A percentile compares a stretch with the other conserved stretches of the same genome.
phyloP scores from a whole-genome alignment of 2,329 filamentous ascomycete species.

The Aureobasidium musti region DNA sequence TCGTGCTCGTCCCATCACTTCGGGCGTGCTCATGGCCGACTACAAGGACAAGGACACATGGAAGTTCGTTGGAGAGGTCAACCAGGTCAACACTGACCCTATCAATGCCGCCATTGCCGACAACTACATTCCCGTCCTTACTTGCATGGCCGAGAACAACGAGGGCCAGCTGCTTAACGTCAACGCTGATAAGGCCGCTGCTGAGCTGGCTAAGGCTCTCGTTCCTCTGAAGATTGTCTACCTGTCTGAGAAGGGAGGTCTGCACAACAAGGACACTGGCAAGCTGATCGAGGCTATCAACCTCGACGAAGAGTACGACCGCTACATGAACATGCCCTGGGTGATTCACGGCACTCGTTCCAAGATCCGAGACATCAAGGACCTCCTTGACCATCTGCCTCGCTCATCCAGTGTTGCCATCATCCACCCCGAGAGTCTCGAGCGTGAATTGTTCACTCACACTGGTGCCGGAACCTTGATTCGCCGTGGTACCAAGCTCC shows the following conservation, averaged over 20 bases:
- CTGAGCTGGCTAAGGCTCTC: slow-evolving; percentile 83
- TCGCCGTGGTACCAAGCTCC: slow-evolving; percentile 85
- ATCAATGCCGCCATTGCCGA: slow-evolving; percentile 91
- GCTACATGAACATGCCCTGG: slow-evolving; percentile 92
- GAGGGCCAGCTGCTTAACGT: slow-evolving; percentile 95
- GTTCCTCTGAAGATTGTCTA: slow-evolving; percentile 98
- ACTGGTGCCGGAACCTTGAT: slow-evolving; percentile 93
- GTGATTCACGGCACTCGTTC: slow-evolving; percentile 90
- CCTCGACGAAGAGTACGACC: slow-evolving; percentile 91
- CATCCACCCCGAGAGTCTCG: slow-evolving; percentile 91
- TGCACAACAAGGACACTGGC: slow-evolving; percentile 90
- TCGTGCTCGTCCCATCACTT: slow-evolving; percentile 82
- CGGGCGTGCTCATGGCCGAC: slow-evolving; percentile 86
- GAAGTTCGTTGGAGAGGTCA: slow-evolving; percentile 94
- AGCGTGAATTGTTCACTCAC: slow-evolving; percentile 96
- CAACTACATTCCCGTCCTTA: slow-evolving; percentile 88
- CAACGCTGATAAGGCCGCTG: slow-evolving; percentile 94
- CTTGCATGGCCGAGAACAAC: slow-evolving; percentile 90
- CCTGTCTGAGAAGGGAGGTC: slow-evolving; percentile 93
- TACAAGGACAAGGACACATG: slow-evolving; percentile 97
- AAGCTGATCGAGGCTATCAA: slow-evolving; percentile 98
- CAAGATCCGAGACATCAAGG: slow-evolving; percentile 98
- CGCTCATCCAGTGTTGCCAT: slow-evolving; percentile 94
- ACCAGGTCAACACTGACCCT: slow-evolving; percentile 81
- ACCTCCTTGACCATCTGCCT: slow-evolving; percentile 82